Conservation (phyloP, 176 grass and related monocot species). For the Triticum urartu region DNA sequence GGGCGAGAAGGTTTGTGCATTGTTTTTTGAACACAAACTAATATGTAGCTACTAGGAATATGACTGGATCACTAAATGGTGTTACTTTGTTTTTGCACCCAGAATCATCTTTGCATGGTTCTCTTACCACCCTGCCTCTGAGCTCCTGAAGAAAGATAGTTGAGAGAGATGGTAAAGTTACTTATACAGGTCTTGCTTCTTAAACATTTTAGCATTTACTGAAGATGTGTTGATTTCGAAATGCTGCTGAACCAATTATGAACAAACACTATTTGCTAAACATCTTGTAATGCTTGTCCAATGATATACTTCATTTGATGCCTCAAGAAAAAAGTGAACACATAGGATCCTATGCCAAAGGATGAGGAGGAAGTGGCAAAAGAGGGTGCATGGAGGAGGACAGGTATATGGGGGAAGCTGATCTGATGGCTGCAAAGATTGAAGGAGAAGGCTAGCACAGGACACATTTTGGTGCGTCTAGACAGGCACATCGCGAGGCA, state of each 20-base stretch:
- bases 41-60: neutral
- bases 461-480: no score
- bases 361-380: no score
- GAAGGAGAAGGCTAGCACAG: no score
- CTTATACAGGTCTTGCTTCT: neutral
- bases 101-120: slow-evolving; percentile 70
- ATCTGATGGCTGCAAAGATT: no score
- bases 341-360: no score
- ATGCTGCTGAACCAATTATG: neutral
- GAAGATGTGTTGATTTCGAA: neutral
- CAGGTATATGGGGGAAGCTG: no score
- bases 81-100: neutral
- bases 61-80: neutral
- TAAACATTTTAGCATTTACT: neutral
- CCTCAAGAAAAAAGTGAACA: slow-evolving; percentile 41
- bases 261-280: neutral
- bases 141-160: slow-evolving; percentile 67
- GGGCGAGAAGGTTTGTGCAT: slow-evolving; percentile 78
- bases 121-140: neutral
- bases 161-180: slow-evolving; percentile 64
- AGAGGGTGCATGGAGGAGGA: no score
- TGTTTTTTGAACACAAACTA: neutral
- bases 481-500: no score
- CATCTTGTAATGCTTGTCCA: neutral
- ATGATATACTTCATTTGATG: neutral